A percentile compares a stretch with the other conserved stretches of the same genome.
Evolutionary conservation across 177 flowering plant species (phyloP).

Genomic region (Vitis hybrid): DNA sequence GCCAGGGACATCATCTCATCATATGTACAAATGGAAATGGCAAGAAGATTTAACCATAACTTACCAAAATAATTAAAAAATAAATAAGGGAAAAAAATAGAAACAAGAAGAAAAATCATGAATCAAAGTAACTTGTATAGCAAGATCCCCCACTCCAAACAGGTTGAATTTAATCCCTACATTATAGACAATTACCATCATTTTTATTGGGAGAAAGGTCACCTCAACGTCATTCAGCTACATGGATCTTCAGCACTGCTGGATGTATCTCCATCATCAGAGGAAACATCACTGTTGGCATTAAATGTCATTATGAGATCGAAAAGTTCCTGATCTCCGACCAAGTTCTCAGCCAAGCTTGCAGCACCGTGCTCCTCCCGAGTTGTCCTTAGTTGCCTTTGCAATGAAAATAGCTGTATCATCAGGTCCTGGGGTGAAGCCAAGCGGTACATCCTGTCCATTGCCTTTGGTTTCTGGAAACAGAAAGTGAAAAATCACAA

Average conservation of each 20-base stretch:
- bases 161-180: not conserved
- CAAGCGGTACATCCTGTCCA: conserved; percentile 30
- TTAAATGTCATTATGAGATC: conserved; percentile 43
- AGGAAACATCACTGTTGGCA: conserved; percentile 26
- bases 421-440: conserved; percentile 52
- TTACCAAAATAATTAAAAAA: too few species aligned
- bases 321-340: conserved; percentile 31
- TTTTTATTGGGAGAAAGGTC: not conserved
- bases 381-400: conserved; percentile 24
- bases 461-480: conserved; percentile 46
- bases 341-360: conserved; percentile 10
- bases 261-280: conserved; percentile 28
- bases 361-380: conserved; percentile 24
- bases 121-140: too few species aligned
- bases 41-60: too few species aligned
- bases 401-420: conserved; percentile 45
- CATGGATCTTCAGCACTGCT: conserved; percentile 29
- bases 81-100: too few species aligned
- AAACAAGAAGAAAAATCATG: too few species aligned
- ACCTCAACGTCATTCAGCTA: conserved; percentile 18
- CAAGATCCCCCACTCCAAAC: too few species aligned
- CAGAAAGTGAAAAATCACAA: conserved; percentile 27
- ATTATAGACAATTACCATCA: conserved; percentile 15
- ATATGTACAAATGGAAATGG: too few species aligned
- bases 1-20: too few species aligned